Conservation (phyloP, 345 rosid species). For the Eucalyptus cloeziana region DNA sequence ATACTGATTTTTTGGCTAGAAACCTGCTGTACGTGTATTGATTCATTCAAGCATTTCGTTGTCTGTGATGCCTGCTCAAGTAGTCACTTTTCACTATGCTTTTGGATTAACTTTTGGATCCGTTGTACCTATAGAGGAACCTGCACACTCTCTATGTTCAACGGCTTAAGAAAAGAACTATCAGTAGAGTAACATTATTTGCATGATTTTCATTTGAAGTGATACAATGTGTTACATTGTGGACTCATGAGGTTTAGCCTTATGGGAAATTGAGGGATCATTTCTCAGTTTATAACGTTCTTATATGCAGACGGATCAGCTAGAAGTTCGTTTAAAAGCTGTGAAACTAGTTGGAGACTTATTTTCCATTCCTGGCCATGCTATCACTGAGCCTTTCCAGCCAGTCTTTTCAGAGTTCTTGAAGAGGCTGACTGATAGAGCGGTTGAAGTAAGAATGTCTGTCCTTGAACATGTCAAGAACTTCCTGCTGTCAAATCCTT, state of each 20-base stretch:
- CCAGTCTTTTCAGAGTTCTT: slow-evolving; percentile 84
- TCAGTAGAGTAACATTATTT: neutral
- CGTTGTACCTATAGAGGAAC: neutral
- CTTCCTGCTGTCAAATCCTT: slow-evolving; percentile 67
- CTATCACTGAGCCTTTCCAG: slow-evolving; percentile 57
- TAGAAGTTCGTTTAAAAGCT: slow-evolving; percentile 79
- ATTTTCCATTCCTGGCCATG: slow-evolving; percentile 63
- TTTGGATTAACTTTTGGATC: neutral
- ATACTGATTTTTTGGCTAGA: neutral
- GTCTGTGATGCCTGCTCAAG: neutral
- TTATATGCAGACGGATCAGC: slow-evolving; percentile 70
- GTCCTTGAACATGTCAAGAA: slow-evolving; percentile 82
- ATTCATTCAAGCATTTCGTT: neutral
- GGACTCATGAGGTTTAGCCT: neutral
- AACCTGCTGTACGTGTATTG: neutral
- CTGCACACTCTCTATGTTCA: neutral
- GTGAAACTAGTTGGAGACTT: slow-evolving; percentile 84
- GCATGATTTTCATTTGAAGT: neutral
- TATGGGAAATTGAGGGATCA: neutral
- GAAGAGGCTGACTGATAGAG: slow-evolving; percentile 93
- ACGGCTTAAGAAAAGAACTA: neutral
- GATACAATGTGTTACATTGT: neutral
- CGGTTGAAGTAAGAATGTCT: slow-evolving; percentile 69
- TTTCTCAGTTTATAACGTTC: slow-evolving; percentile 8
- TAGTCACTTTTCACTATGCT: neutral